Evolutionary conservation across 176 grass and related monocot species (phyloP).

Genomic region (Phragmites australis): DNA sequence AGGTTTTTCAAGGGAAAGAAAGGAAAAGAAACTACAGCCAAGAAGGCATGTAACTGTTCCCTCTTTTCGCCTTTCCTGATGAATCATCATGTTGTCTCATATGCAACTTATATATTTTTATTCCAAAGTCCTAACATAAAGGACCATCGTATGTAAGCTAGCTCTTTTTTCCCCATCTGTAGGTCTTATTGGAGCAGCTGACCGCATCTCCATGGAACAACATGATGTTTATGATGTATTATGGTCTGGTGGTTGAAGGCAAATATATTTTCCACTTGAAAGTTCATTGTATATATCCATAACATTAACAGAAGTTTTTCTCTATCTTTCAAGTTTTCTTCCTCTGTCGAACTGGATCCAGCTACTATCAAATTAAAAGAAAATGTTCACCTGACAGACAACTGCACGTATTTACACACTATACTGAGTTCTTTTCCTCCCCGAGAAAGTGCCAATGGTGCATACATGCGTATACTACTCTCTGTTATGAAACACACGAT

Average conservation of each 20-base stretch:
- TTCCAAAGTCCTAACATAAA: conserved; percentile 10
- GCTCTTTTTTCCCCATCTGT: neutral
- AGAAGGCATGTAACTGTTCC: conserved; percentile 57
- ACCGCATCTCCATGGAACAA: conserved; percentile 81
- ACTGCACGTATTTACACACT: neutral
- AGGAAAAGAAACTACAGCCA: conserved; percentile 85
- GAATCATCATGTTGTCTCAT: neutral
- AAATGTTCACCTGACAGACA: neutral
- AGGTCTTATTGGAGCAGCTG: conserved; percentile 79
- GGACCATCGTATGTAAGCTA: neutral
- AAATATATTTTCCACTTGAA: neutral
- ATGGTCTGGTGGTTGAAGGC: conserved; percentile 75
- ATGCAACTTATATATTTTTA: neutral
- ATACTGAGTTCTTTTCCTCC: neutral
- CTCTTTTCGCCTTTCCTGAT: neutral
- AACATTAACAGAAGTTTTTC: neutral
- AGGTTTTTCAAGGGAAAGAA: conserved; percentile 86
- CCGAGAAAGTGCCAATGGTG: neutral
- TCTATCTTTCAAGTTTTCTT: neutral
- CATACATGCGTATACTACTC: neutral
- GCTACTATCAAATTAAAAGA: neutral
- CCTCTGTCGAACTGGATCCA: neutral
- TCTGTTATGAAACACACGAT: neutral
- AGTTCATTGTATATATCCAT: conserved; percentile 18
- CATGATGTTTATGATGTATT: conserved; percentile 83